A percentile compares a stretch with the other conserved stretches of the same genome.
Evolutionary conservation across 2,329 filamentous ascomycete species (phyloP).

Genomic region (Fonsecaea multimorphosa): DNA sequence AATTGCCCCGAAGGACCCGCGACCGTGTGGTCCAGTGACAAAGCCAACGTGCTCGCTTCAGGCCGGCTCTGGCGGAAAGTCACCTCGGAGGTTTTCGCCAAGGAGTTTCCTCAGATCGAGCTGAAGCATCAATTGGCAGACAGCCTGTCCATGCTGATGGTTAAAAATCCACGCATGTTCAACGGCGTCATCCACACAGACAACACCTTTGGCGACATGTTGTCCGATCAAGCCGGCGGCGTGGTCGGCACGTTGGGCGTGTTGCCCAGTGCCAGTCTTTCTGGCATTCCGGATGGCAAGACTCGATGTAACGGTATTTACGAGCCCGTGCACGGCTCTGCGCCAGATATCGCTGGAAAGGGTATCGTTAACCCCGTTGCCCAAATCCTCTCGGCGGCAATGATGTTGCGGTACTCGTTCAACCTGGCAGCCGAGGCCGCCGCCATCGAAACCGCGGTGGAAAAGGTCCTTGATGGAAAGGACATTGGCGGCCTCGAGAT

Average conservation of each 20-base stretch:
- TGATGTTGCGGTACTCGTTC: conserved; percentile 98
- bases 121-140: conserved; percentile 98
- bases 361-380: conserved; percentile 96
- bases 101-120: conserved; percentile 93
- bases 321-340: conserved; percentile 97
- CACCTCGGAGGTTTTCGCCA: conserved; percentile 49
- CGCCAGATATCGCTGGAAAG: conserved; percentile 95
- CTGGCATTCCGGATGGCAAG: conserved; percentile 87
- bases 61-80: conserved; percentile 57
- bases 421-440: conserved; percentile 80
- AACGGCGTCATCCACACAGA: conserved; percentile 91
- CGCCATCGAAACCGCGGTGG: conserved; percentile 92
- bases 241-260: conserved; percentile 97
- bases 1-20: conserved; percentile 36
- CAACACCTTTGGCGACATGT: conserved; percentile 99
- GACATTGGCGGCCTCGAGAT: conserved; percentile 65
- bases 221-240: conserved; percentile 99
- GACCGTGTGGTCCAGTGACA: conserved; percentile 58
- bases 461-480: conserved; percentile 96
- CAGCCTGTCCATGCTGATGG: conserved; percentile 99
- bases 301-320: conserved; percentile 76
- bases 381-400: conserved; percentile 91
- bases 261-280: conserved; percentile 93
- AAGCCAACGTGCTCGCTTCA: conserved; percentile 61
- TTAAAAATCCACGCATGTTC: conserved; percentile 92